Evolutionary conservation across 2,329 filamentous ascomycete genomes (phyloP).

Genomic region (Aspergillus aculeatinus): DNA sequence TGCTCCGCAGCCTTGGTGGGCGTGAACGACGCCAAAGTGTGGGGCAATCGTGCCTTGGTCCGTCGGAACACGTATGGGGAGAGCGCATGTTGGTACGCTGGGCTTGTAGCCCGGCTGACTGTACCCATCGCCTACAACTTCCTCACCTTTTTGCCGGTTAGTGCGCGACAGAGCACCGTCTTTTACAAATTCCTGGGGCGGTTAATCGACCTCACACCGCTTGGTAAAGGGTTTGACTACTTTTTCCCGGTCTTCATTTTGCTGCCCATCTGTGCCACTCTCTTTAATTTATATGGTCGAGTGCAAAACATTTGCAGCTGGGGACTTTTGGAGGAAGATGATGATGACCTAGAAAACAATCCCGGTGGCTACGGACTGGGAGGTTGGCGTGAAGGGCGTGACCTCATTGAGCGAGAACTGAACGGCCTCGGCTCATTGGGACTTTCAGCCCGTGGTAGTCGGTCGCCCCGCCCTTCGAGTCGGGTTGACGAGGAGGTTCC

Average conservation of each 20-base stretch:
- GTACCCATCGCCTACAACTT: conserved; percentile 97
- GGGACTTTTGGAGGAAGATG: conserved; percentile 73
- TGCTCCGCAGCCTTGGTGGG: conserved; percentile 82
- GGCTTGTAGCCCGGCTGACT: conserved; percentile 87
- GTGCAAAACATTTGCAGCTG: conserved; percentile 77
- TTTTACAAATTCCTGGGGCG: conserved; percentile 86
- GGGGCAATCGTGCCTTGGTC: conserved; percentile 90
- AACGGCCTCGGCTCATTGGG: conserved; percentile 58
- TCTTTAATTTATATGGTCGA: conserved; percentile 86
- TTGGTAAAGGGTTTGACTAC: conserved; percentile 81
- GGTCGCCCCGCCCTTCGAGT: conserved; percentile 30
- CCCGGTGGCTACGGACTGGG: conserved; percentile 69
- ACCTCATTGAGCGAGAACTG: conserved; percentile 84
- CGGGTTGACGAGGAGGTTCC: conserved; percentile 26
- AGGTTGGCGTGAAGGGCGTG: conserved; percentile 86
- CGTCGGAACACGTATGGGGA: conserved; percentile 88
- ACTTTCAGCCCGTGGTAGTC: conserved; percentile 36
- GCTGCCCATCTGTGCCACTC: conserved; percentile 76
- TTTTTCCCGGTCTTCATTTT: conserved; percentile 88
- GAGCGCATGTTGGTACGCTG: conserved; percentile 92
- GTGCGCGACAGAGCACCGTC: conserved; percentile 71
- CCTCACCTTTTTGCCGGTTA: conserved; percentile 76
- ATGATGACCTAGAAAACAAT: conserved; percentile 61
- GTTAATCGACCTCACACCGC: conserved; percentile 76
- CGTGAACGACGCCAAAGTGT: conserved; percentile 92